A percentile compares a stretch with the other conserved stretches of the same genome.
These are phyloP conservation scores for Fusarium cicatricum DNA, from an alignment of 2,329 filamentous ascomycete genomes.

Conservation along the genomic window DNA sequence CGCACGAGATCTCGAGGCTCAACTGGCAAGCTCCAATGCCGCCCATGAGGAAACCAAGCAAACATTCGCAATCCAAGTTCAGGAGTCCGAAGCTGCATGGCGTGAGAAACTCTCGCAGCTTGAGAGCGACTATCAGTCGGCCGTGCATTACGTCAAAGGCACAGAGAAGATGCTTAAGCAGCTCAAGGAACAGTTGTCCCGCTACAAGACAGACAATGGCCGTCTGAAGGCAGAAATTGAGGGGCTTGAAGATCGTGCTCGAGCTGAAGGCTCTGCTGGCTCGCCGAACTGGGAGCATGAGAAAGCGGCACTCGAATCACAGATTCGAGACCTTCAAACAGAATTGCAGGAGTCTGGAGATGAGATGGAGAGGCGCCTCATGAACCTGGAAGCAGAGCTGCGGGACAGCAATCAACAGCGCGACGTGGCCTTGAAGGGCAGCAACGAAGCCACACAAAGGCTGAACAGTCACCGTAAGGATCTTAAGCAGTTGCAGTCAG, in stretches of 20 bases:
- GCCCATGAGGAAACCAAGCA: conserved; percentile 87
- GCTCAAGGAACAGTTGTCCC: conserved; percentile 95
- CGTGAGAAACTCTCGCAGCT: conserved; percentile 93
- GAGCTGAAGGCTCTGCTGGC: conserved; percentile 51
- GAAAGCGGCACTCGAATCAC: conserved; percentile 69
- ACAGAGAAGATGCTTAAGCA: conserved; percentile 99
- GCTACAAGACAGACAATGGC: conserved; percentile 87
- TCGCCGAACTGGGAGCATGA: conserved; percentile 78
- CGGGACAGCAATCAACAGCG: conserved; percentile 71
- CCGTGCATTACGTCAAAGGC: conserved; percentile 96
- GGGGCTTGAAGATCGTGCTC: conserved; percentile 64
- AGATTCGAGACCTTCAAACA: conserved; percentile 74
- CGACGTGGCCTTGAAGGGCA: conserved; percentile 67
- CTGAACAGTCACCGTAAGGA: conserved; percentile 70
- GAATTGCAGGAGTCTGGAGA: conserved; percentile 72
- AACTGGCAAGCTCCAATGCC: conserved; percentile 78
- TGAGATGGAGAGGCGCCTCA: conserved; percentile 76
- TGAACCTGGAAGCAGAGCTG: conserved; percentile 74
- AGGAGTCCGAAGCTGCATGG: conserved; percentile 88
- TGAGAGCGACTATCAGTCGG: conserved; percentile 97
- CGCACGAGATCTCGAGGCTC: conserved; percentile 85
- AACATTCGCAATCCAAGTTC: conserved; percentile 78
- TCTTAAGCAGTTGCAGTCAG: conserved; percentile 81
- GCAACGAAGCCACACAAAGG: conserved; percentile 63
- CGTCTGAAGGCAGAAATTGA: conserved; percentile 86